A percentile compares a stretch with the other conserved stretches of the same genome.
These are phyloP conservation scores for Penicillium crystallinum DNA, from an alignment of 495 filamentous ascomycete genomes.

Conservation along the genomic window DNA sequence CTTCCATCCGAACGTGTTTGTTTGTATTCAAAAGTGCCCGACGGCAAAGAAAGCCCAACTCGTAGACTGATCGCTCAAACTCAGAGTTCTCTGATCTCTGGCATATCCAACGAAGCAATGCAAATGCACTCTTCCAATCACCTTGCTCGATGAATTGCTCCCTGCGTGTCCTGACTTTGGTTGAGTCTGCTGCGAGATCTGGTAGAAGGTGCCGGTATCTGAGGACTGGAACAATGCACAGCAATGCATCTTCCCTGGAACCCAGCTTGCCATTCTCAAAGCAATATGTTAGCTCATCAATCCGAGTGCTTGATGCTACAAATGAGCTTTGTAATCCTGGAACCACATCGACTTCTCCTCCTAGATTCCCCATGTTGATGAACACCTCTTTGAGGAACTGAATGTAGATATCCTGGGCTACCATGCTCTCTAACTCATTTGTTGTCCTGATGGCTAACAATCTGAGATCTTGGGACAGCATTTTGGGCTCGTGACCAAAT, in stretches of 20 bases:
- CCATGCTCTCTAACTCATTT: slow-evolving; percentile 25
- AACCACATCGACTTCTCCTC: slow-evolving; percentile 15
- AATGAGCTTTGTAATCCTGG: slow-evolving; percentile 13
- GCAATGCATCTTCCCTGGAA: slow-evolving; percentile 30
- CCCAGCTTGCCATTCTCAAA: slow-evolving; percentile 25
- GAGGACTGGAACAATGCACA: slow-evolving; percentile 32
- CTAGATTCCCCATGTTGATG: slow-evolving; percentile 7
- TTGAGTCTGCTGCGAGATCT: slow-evolving; percentile 20
- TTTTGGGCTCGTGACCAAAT: slow-evolving; percentile 20
- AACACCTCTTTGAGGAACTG: slow-evolving; percentile 24
- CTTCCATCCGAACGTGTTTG: slow-evolving; percentile 8
- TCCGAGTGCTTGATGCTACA: slow-evolving; percentile 12
- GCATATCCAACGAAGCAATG: slow-evolving; percentile 25
- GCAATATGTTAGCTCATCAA: slow-evolving; percentile 23
- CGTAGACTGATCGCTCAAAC: slow-evolving; percentile 24
- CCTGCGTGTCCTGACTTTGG: slow-evolving; percentile 9
- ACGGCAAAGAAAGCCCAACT: slow-evolving; percentile 28
- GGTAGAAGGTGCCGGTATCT: slow-evolving; percentile 20
- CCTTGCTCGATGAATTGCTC: slow-evolving; percentile 4
- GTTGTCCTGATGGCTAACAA: slow-evolving; percentile 24
- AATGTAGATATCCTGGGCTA: slow-evolving; percentile 37
- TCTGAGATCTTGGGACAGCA: slow-evolving; percentile 5
- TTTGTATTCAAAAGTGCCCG: slow-evolving; percentile 17
- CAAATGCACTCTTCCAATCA: slow-evolving; percentile 25
- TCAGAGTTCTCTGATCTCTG: slow-evolving; percentile 21